Base-by-base conservation (phyloP, 768 basidiomycete genomes). In the Clathrus columnatus region DNA sequence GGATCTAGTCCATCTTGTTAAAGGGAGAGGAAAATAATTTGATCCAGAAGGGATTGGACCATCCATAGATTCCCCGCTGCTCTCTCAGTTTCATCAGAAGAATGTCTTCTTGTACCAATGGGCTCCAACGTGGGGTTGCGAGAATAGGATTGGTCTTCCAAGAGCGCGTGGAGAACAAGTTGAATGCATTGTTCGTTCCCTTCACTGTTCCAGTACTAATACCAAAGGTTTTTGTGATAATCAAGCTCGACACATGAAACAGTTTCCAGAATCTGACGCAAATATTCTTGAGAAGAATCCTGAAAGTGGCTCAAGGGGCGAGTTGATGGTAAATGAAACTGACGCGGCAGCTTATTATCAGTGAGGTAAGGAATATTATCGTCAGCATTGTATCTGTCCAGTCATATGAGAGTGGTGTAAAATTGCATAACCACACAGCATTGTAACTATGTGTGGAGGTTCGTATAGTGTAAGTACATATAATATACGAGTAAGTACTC, bases 231-330 rank as follows among this genome's bases (percentile, higher is more conserved):
- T 23, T 73, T 63, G 14, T 75, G 76, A 59, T 87, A 75, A 2
- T 73, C 69, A 0, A 82, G 80, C 20, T 77, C 73, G 21, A 87
- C 83, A 60, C 88, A 84, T 0, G 87, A 87, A 11, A 88, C 65
- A 45, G 89, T 77, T 61, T 87, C 84, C 32, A 85, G 70, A 28
- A 87, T 72, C 42, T 73, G 79, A 1, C 77, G 73, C 27, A 84
- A 57, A 44, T 63, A 67, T 17, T 29, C 61, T 46, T 69, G 69
- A 46, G 32, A 48, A 5, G 29, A 29, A 42, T 55, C 44, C 17
- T 4, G 11, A 2, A 8, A 11, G 4, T 36, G 36, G 36, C n/a
- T 36, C n/a, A 36, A 11, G 36, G 2, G 11, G 11, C 36, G 36
- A n/a, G 36, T 36, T 36, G 36, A 36, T 8, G 36, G 36, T 36